Conservation (phyloP, 495 filamentous ascomycete species). For the Talaromyces liani region DNA sequence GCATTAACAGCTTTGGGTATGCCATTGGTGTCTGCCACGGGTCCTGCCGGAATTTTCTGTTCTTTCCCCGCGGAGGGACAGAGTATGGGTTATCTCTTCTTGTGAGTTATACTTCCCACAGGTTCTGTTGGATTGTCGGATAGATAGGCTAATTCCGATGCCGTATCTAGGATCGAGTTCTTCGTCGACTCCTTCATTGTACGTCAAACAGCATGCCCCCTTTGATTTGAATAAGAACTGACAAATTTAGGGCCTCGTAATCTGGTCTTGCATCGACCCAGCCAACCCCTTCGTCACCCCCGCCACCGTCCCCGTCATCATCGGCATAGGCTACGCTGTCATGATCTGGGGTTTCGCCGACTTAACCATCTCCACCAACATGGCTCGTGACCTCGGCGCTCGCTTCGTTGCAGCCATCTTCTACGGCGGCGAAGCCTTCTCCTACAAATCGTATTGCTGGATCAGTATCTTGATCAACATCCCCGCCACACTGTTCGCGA, state of each 20-base stretch:
- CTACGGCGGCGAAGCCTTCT: conserved; percentile 41
- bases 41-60: conserved; percentile 39
- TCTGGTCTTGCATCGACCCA: conserved; percentile 47
- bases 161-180: conserved; percentile 26
- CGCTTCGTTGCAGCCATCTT: conserved; percentile 50
- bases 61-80: conserved; percentile 34
- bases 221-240: background rate
- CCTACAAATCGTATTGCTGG: conserved; percentile 35
- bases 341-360: conserved; percentile 45
- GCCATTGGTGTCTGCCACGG: conserved; percentile 33
- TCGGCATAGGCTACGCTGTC: conserved; percentile 40
- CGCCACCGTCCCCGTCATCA: conserved; percentile 34
- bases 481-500: conserved; percentile 46
- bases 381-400: conserved; percentile 44
- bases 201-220: conserved; percentile 2
- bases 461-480: conserved; percentile 45
- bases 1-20: conserved; percentile 17
- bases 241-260: conserved; percentile 31
- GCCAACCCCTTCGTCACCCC: conserved; percentile 47
- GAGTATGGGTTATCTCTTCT: conserved; percentile 42
- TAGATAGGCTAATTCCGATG: background rate
- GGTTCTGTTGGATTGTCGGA: background rate
- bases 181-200: conserved; percentile 46
- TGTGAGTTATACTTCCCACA: conserved; percentile 17
- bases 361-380: conserved; percentile 42